phyloP scores from a whole-genome alignment of 306 rosid genomes.

The Cucumis cinereus region DNA sequence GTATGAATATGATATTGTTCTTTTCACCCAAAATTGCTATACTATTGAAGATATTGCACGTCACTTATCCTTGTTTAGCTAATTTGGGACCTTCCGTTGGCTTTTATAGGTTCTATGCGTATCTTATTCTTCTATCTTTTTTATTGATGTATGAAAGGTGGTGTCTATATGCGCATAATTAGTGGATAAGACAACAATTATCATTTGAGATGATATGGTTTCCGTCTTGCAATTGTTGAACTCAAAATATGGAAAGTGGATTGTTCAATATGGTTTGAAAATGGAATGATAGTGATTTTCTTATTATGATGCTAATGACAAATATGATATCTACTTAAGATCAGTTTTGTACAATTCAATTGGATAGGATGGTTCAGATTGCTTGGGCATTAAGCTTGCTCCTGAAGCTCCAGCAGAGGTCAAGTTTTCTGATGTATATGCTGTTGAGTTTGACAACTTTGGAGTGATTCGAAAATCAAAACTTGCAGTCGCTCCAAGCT shows the following conservation, averaged over 20 bases:
- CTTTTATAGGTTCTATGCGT: background rate
- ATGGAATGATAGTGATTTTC: background rate
- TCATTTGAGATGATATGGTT: no score
- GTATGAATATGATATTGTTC: background rate
- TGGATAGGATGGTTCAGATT: conserved; percentile 51
- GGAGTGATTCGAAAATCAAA: conserved; percentile 33
- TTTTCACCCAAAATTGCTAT: background rate
- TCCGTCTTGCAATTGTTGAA: no score
- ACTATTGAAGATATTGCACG: background rate
- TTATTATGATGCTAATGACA: background rate
- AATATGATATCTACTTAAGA: background rate
- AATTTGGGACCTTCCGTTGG: background rate
- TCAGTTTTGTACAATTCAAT: conserved; percentile 1
- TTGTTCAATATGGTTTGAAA: background rate
- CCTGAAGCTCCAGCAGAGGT: conserved; percentile 36
- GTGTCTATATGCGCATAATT: no score
- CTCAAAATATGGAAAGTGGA: background rate
- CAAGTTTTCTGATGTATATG: conserved; percentile 55
- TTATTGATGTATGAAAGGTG: background rate
- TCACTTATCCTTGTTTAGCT: background rate
- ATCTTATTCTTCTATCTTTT: background rate
- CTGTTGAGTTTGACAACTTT: conserved; percentile 38
- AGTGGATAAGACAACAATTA: no score
- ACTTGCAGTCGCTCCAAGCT: conserved; percentile 25
- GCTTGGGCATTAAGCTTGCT: conserved; percentile 45